Conservation (phyloP, 495 filamentous ascomycete genomes). For the Penicillium paradoxum region DNA sequence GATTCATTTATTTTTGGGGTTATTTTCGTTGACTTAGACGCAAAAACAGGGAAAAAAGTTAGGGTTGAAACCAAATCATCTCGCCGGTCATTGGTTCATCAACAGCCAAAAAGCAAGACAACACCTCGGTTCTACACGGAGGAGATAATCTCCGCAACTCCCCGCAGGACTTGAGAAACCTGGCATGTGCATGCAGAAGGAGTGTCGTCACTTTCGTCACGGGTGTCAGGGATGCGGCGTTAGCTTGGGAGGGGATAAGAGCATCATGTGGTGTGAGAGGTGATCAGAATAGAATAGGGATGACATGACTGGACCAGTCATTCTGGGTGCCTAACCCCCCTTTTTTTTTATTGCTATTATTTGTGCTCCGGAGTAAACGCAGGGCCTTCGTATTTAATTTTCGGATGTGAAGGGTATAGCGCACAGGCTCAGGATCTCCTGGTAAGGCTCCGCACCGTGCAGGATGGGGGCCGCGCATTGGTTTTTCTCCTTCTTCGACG, state of each 20-base stretch:
- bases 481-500: background rate
- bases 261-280: background rate
- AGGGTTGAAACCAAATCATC: background rate
- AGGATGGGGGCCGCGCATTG: conserved; percentile 14
- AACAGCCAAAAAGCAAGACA: background rate
- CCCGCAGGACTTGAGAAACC: conserved; percentile 7
- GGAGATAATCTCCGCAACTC: conserved; percentile 13
- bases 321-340: conserved; percentile 6
- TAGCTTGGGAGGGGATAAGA: background rate
- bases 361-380: too few species aligned
- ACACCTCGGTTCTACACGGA: background rate
- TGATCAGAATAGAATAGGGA: conserved; percentile 11
- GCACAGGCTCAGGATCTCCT: conserved; percentile 8
- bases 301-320: background rate
- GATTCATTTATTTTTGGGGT: too few species aligned
- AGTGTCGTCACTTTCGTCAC: conserved; percentile 11
- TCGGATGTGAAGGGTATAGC: conserved; percentile 1
- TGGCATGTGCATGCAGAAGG: background rate
- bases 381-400: too few species aligned
- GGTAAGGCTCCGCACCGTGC: conserved; percentile 15
- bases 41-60: conserved; percentile 4
- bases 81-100: background rate
- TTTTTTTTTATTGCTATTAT: background rate
- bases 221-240: conserved; percentile 4
- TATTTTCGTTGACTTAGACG: background rate